Base-by-base conservation (phyloP, 441 rosid genomes). In the Brassica balearica region DNA sequence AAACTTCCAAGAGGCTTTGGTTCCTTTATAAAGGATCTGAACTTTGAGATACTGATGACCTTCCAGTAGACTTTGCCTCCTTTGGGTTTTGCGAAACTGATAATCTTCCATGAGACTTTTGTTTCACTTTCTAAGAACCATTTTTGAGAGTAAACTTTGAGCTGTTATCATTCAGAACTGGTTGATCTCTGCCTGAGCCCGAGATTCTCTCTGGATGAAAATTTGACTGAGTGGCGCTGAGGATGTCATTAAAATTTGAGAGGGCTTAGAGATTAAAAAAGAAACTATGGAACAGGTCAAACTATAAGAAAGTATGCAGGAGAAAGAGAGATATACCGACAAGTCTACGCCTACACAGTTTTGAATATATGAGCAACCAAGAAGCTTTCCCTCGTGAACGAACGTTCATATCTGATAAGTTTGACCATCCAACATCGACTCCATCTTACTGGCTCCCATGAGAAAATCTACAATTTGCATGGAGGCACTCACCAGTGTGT, bases 391-490 rank as follows among this genome's bases (percentile, higher is more conserved):
- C 84, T 94, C 97, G 36, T 93, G 94, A 77, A 94, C 91, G 94
- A 77, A 94, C 91, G 86, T 87, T 92, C 83, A 96, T 92, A 87
- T 96, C 99, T 6, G 93, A 90, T 87, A 94, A 84, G 84, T 78
- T 94, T 67, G 99, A 92, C 99, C 99, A 96, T 82, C 99, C 98
- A 82, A 96, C 97, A 88, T 96, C 99, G 73, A 94, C 94, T 62
- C 85, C 76, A 82, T 92, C 97, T 82, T 80, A 94, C 87, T 29
- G 99, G 99, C 82, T 96, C 99, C 99, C 99, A 96, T 1, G 99
- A 94, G 84, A 94, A 88, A 82, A 94, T 95, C 99, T 94, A 71
- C 41, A 17, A 82, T 72, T 73, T 69, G 60, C 76, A 79, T 43
- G 56, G 25, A 59, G 65, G 79, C 27, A 23, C 27, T 23, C 27